Percentiles rank a stretch among this genome's conserved stretches.
Conservation (phyloP, 768 basidiomycete genomes). For the Clitopilus hobsonii region DNA sequence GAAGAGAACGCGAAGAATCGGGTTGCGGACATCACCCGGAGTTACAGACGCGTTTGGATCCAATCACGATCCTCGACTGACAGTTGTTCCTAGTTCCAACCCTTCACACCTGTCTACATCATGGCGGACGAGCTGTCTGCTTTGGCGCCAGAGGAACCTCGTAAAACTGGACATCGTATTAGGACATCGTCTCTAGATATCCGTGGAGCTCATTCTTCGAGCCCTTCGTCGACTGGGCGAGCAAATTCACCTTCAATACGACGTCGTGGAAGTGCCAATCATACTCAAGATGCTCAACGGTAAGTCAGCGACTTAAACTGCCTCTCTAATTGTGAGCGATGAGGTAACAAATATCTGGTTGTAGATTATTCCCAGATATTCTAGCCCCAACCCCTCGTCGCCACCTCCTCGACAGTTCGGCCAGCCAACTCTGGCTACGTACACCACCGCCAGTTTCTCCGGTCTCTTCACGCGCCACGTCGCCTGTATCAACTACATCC, state of each 20-base stretch:
- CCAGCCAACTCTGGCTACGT: conserved; percentile 59
- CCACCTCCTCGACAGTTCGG: conserved; percentile 56
- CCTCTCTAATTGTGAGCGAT: background rate
- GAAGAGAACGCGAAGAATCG: background rate
- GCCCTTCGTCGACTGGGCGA: conserved; percentile 14
- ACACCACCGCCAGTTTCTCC: conserved; percentile 41
- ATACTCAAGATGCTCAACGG: conserved; percentile 2
- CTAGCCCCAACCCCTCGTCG: conserved; percentile 63
- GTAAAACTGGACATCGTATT: conserved; percentile 21
- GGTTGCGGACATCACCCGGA: conserved; percentile 1
- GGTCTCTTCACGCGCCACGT: conserved; percentile 40
- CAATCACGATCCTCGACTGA: background rate
- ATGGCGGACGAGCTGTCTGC: conserved; percentile 38
- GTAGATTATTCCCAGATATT: conserved; percentile 28
- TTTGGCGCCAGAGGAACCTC: conserved; percentile 28
- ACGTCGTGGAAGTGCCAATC: background rate
- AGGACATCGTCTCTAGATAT: conserved; percentile 27
- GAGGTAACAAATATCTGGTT: background rate
- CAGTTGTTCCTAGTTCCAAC: conserved; percentile 2
- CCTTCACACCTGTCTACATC: no score
- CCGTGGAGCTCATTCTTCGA: conserved; percentile 20
- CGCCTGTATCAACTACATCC: conserved; percentile 32
- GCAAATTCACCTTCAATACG: conserved; percentile 10
- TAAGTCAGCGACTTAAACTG: background rate
- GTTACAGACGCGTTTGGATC: background rate